Base-by-base conservation (phyloP, 2,329 filamentous ascomycete species). In the Cordyceps farinosa region DNA sequence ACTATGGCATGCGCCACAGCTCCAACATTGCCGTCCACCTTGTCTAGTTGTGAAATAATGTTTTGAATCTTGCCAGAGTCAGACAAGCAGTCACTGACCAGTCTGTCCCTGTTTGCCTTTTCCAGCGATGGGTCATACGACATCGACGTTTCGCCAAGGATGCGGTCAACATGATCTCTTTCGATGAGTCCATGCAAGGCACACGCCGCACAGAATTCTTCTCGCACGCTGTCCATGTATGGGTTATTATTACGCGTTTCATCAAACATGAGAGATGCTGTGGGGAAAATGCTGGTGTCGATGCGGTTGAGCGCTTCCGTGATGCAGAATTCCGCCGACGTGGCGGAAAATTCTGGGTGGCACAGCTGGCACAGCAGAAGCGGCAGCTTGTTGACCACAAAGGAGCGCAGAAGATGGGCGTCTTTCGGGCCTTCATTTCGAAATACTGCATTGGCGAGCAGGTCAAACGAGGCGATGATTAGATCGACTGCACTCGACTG, bases 21-120 rank as follows among this genome's bases (percentile, higher is more conserved):
- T 2, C 91, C 92, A 2, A 91, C 91, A 73, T 97, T 97, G 1
- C 94, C 94, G 70, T 96, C 91, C 83, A 95, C 92, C 57, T 89
- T 89, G 63, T 97, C 92, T 30, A 99, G 80, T 69, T 96, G 92
- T 45, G 87, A 85, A 47, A 97, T 86, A 38, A 96, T 80, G 50
- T 87, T 84, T 67, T 92, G 90, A 1, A 90, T 86, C 66, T 88
- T 86, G 65, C 92, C 90, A 0, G 88, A 85, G 67, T 96, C 91
- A 11, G 85, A 83, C 54, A 89, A 83, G 66, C 92, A 97, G 71
- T 95, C 88, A 55, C 87, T 83, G 0, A 97, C 84, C 13, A 99
- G 79, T 36, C 87, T 84, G 34, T 95, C 90, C 74, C 94, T 95
- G 53, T 84, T 82, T 69, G 92, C 92, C 64, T 88, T 88, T 4